Conservation (phyloP, 2,329 filamentous ascomycete species). For the Aspergillus flavus region DNA sequence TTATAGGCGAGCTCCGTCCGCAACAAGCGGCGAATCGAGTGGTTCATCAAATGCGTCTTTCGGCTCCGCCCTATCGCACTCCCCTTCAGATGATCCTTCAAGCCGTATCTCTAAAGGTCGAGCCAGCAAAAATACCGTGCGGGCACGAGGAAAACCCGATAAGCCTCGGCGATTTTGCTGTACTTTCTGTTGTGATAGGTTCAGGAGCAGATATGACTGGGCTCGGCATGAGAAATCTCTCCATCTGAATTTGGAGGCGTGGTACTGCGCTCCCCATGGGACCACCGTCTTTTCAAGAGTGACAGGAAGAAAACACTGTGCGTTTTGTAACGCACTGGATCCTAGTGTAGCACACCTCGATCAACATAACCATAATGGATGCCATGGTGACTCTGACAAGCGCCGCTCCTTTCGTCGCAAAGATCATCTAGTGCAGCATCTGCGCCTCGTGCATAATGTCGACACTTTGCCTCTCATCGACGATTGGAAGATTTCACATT, state of each 20-base stretch:
- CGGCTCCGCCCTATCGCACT: background rate
- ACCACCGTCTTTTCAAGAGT: slow-evolving; percentile 7
- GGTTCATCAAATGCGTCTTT: background rate
- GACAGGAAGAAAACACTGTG: slow-evolving; percentile 38
- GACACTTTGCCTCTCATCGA: slow-evolving; percentile 27
- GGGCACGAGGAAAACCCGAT: background rate
- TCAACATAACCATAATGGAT: slow-evolving; percentile 51
- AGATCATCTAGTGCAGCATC: slow-evolving; percentile 57
- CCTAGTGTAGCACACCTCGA: slow-evolving; percentile 51
- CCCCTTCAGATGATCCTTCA: background rate
- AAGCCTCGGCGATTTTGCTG: slow-evolving; percentile 20
- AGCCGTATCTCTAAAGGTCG: background rate
- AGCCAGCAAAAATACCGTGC: background rate
- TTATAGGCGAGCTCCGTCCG: background rate
- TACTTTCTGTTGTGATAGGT: slow-evolving; percentile 29
- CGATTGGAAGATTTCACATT: slow-evolving; percentile 35
- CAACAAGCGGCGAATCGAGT: slow-evolving; percentile 1
- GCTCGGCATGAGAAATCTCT: slow-evolving; percentile 28
- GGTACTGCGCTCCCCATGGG: slow-evolving; percentile 25
- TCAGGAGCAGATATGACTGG: slow-evolving; percentile 31
- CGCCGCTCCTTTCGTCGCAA: slow-evolving; percentile 56
- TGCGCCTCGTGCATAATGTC: slow-evolving; percentile 54
- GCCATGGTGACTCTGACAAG: slow-evolving; percentile 43
- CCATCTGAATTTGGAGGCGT: slow-evolving; percentile 24
- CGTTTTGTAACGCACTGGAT: slow-evolving; percentile 52